Evolutionary conservation across 163 green algal species (phyloP).

Genomic region (Coccomyxa subellipsoidea): DNA sequence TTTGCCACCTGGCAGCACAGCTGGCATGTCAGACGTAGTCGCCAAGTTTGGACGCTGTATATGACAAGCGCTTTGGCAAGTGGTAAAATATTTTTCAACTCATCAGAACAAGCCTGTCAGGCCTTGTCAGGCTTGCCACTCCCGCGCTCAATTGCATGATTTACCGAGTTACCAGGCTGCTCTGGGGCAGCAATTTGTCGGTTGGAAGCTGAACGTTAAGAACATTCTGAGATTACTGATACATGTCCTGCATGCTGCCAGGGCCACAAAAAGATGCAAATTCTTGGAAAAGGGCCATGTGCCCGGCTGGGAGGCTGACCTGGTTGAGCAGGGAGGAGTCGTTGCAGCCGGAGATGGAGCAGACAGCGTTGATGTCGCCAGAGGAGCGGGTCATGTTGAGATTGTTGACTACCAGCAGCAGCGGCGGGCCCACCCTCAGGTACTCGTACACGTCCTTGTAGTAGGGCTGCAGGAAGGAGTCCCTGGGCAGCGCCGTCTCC

Average conservation of each 20-base stretch:
- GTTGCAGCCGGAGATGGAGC: conserved; percentile 70
- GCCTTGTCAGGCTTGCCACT: too few species aligned
- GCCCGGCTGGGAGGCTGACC: conserved; percentile 30
- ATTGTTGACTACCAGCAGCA: conserved; percentile 77
- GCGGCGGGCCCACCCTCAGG: conserved; percentile 78
- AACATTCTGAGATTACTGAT: too few species aligned
- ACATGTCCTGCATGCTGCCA: too few species aligned
- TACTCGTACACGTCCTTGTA: conserved; percentile 65
- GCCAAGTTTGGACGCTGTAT: too few species aligned
- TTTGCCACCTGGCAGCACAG: conserved; percentile 45
- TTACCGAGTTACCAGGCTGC: too few species aligned
- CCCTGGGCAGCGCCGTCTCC: conserved; percentile 74
- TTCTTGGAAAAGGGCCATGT: neutral
- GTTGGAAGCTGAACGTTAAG: too few species aligned
- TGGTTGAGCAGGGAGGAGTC: conserved; percentile 70
- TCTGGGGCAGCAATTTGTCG: too few species aligned
- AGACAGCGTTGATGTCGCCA: conserved; percentile 62
- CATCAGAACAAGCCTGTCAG: too few species aligned
- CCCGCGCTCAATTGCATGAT: too few species aligned
- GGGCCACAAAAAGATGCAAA: neutral
- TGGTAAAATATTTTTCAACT: too few species aligned
- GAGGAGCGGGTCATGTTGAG: conserved; percentile 58
- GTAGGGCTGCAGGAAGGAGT: conserved; percentile 89
- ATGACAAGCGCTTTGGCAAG: too few species aligned
- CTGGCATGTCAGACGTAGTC: too few species aligned